Conservation (phyloP, 441 rosid species). For the Arabidopsis hybrid region DNA sequence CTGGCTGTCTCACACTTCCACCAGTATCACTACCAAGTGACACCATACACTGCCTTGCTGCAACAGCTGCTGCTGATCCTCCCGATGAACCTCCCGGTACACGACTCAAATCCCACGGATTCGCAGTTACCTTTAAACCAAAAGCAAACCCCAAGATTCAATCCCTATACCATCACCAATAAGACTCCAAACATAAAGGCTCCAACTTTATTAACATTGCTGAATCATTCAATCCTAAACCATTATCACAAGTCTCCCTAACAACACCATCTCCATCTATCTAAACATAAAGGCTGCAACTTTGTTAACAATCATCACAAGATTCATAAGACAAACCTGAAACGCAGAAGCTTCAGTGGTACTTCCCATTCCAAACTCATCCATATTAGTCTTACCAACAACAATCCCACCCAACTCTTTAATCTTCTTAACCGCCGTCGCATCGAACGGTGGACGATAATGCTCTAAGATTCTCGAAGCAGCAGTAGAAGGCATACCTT, state of each 20-base stretch:
- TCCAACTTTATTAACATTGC: background rate
- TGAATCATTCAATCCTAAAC: slow-evolving; percentile 48
- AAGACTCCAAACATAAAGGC: background rate
- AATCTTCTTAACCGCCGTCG: slow-evolving; percentile 72
- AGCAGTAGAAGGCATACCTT: slow-evolving; percentile 91
- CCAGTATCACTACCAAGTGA: slow-evolving; percentile 98
- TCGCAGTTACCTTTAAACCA: slow-evolving; percentile 76
- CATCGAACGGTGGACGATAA: slow-evolving; percentile 82
- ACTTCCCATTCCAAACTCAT: slow-evolving; percentile 98
- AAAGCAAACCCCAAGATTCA: slow-evolving; percentile 40
- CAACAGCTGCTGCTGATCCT: slow-evolving; percentile 95
- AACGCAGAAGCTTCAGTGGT: slow-evolving; percentile 89
- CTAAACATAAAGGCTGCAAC: background rate
- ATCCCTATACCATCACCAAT: too few species aligned
- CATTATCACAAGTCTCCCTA: slow-evolving; percentile 40
- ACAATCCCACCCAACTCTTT: slow-evolving; percentile 79
- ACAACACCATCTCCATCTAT: background rate
- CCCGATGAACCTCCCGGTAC: slow-evolving; percentile 98
- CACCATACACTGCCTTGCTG: slow-evolving; percentile 87
- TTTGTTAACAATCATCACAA: slow-evolving; percentile 41
- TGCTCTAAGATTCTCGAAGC: slow-evolving; percentile 80
- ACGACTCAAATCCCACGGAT: slow-evolving; percentile 91
- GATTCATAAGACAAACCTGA: slow-evolving; percentile 58
- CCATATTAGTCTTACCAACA: slow-evolving; percentile 92
- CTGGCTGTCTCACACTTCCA: slow-evolving; percentile 97